phyloP scores from a whole-genome alignment of 2,329 filamentous ascomycete species.

The Trichophyton mentagrophytes region DNA sequence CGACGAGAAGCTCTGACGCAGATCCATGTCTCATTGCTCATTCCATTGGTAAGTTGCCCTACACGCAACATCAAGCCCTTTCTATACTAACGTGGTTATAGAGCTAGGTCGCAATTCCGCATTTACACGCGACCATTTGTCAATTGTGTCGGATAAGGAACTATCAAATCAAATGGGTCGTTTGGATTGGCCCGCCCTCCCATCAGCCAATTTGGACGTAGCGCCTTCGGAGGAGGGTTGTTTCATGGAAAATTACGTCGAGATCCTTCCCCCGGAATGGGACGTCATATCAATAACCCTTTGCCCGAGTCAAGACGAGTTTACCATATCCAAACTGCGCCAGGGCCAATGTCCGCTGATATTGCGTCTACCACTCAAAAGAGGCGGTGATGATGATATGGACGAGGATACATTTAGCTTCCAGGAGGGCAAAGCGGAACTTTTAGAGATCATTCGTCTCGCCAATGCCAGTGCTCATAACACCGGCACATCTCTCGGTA shows the following conservation, averaged over 20 bases:
- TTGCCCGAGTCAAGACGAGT: constrained; percentile 67
- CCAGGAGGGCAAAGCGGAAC: constrained; percentile 61
- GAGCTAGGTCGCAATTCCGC: constrained; percentile 31
- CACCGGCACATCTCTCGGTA: constrained; percentile 56
- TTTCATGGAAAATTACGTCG: constrained; percentile 70
- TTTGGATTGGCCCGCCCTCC: constrained; percentile 37
- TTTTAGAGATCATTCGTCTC: constrained; percentile 66
- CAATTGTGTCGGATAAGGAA: constrained; percentile 36
- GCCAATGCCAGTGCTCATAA: constrained; percentile 77
- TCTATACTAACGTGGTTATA: constrained; percentile 12
- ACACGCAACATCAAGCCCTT: neutral
- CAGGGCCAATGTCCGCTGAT: constrained; percentile 67
- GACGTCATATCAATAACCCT: constrained; percentile 74
- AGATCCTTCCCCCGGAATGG: constrained; percentile 74
- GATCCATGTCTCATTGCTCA: constrained; percentile 20
- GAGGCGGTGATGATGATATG: constrained; percentile 66
- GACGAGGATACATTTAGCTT: constrained; percentile 77
- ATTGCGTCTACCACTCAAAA: constrained; percentile 68
- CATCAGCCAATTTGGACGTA: constrained; percentile 11
- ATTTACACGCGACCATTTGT: constrained; percentile 28
- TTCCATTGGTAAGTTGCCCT: constrained; percentile 24
- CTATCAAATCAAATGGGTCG: constrained; percentile 32
- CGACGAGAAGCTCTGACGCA: constrained; percentile 15
- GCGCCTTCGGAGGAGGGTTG: constrained; percentile 38
- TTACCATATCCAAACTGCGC: constrained; percentile 78